Conservation (phyloP, 306 rosid species). For the Quercus dentata region DNA sequence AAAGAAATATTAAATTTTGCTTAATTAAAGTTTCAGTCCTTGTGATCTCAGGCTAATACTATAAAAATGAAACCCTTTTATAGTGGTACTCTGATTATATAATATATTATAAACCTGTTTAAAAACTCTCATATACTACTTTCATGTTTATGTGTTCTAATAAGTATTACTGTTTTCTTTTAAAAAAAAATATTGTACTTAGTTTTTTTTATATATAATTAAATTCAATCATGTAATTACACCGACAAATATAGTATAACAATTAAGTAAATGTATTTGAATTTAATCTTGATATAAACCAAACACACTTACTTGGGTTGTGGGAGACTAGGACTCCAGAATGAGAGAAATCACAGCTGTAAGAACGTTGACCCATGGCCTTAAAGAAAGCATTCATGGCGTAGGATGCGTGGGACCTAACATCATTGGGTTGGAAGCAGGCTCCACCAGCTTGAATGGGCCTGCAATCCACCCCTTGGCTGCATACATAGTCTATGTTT, state of each 20-base stretch:
- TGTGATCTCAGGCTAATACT: rapidly evolving
- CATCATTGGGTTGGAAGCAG: constrained; percentile 45
- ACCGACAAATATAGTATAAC: too few species aligned
- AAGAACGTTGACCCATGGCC: constrained; percentile 46
- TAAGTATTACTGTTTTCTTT: too few species aligned
- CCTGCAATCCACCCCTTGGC: constrained; percentile 6
- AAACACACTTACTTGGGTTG: constrained; percentile 55
- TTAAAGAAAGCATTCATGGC: constrained; percentile 78
- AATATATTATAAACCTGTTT: too few species aligned
- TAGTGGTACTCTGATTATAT: rapidly evolving
- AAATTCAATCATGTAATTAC: too few species aligned
- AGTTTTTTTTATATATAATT: too few species aligned
- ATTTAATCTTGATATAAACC: background rate
- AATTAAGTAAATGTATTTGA: background rate
- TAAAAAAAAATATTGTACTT: too few species aligned
- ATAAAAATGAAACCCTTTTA: rapidly evolving
- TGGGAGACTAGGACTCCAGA: constrained; percentile 34
- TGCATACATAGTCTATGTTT: constrained; percentile 4
- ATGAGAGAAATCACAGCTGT: constrained; percentile 65
- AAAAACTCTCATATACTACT: too few species aligned
- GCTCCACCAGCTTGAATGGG: constrained; percentile 21
- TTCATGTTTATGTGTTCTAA: rapidly evolving
- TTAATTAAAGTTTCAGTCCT: background rate
- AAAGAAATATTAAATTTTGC: background rate
- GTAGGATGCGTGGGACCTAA: constrained; percentile 52